These are phyloP conservation scores for Chrysoporthe cubensis DNA, from an alignment of 2,329 filamentous ascomycete species.

Conservation along the genomic window DNA sequence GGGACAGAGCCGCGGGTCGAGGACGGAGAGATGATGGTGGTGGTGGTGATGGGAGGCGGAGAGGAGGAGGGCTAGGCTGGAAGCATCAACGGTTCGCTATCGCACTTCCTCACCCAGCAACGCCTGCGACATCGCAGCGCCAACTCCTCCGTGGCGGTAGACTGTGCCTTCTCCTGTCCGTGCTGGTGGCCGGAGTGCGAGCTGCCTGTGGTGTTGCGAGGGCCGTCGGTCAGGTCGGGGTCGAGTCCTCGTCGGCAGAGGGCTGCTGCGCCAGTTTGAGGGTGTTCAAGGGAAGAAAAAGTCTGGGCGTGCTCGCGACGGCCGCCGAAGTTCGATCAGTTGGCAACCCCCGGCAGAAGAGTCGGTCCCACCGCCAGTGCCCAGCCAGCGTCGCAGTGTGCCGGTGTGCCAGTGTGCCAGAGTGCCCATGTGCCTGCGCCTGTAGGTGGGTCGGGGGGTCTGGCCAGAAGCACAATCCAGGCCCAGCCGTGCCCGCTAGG, in stretches of 20 bases:
- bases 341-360: slow-evolving; percentile 1
- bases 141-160: not conserved
- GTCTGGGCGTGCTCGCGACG: slow-evolving; percentile 11
- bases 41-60: no score
- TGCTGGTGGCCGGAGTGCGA: not conserved
- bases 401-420: not conserved
- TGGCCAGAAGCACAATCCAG: slow-evolving; percentile 2
- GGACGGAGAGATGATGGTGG: slow-evolving; percentile 13
- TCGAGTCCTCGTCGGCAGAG: slow-evolving; percentile 4
- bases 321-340: slow-evolving; percentile 9
- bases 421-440: not conserved
- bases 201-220: not conserved
- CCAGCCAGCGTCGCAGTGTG: not conserved
- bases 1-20: slow-evolving; percentile 4
- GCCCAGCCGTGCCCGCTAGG: not conserved
- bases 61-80: slow-evolving; percentile 16
- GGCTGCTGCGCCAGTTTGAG: not conserved
- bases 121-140: slow-evolving; percentile 28
- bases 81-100: slow-evolving; percentile 28
- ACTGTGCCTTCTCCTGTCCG: not conserved
- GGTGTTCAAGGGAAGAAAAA: slow-evolving; percentile 10
- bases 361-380: no score
- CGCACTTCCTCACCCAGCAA: slow-evolving; percentile 24
- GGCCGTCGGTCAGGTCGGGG: not conserved
- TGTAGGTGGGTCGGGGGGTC: not conserved